Base-by-base conservation (phyloP, 176 grass and related monocot genomes). In the Phoenix roebelenii region DNA sequence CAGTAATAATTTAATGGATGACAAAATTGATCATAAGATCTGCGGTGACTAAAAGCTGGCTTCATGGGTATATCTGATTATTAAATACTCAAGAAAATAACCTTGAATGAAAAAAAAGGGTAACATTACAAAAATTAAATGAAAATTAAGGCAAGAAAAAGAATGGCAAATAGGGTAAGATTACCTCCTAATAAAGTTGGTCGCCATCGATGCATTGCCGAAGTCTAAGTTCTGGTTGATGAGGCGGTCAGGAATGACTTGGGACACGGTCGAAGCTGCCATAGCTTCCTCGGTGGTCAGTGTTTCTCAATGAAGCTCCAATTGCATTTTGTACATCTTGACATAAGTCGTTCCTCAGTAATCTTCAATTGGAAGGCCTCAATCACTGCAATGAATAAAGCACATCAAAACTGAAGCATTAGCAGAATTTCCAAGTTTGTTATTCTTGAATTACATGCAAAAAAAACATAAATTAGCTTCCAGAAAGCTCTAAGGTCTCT, bases 281-380 rank as follows among this genome's bases (percentile, higher is more conserved):
- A 89, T 49, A 50, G 87, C 93, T 75, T 92, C 93, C 18, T 98
- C 81, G 3, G 85, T 68, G 22, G 78, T 85, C 22, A 98, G 61
- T 5, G 93, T 73, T 85, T 98, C 70, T 98, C 87, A 70, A 98
- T 92, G 74, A 98, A 98, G 76, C 58, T 92, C 30, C 87, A 87
- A 28, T 88, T 98, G 56, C 93, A 92, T 68, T 98, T 92, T 71
- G 87, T 92, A 64, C 93, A 98, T 78, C 93, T 88, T 5, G 87
- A 89, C 93, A 92, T 88, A 28, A 91, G 87, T 55, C 66, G 55
- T 55, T 88, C 81, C 67, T 98, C 76, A 0, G 84, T 88, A 22
- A 98, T 98, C 68, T 82, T 98, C 80, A 98, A 78, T 54, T 79
- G 62, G 78, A 98, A 92, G 6, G 64, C 80, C 26, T 83, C 70